A percentile compares a stretch with the other conserved stretches of the same genome.
Conservation (phyloP, 805 yeast genomes). For the Spathaspora arborariae region DNA sequence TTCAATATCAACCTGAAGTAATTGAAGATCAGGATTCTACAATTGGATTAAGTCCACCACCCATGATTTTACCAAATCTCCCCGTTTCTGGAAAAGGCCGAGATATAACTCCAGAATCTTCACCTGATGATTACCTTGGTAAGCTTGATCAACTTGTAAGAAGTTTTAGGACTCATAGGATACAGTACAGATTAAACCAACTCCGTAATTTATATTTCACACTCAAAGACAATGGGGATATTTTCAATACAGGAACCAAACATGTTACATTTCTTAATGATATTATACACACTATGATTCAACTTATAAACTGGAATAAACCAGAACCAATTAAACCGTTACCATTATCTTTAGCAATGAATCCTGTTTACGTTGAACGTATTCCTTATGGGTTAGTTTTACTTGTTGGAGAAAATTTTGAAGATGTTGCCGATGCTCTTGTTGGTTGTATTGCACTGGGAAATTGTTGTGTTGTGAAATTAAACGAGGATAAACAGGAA, state of each 20-base stretch:
- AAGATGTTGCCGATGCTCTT: constrained; percentile 62
- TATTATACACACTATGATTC: constrained; percentile 53
- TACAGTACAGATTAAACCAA: constrained; percentile 55
- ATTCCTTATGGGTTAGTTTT: constrained; percentile 62
- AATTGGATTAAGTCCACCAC: background rate
- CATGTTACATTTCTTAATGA: constrained; percentile 35
- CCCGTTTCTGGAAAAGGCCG: background rate
- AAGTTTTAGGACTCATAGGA: constrained; percentile 28
- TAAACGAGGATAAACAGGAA: constrained; percentile 60
- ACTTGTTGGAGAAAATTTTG: constrained; percentile 77
- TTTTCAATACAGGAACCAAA: background rate
- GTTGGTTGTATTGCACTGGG: constrained; percentile 85
- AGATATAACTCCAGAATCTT: background rate
- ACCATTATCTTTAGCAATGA: constrained; percentile 31
- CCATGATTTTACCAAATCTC: background rate
- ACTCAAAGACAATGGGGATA: constrained; percentile 48
- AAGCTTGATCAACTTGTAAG: background rate
- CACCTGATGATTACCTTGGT: background rate
- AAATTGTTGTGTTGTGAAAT: constrained; percentile 73
- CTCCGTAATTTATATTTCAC: constrained; percentile 65
- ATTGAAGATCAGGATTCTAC: background rate
- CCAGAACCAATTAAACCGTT: constrained; percentile 40
- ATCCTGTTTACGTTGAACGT: constrained; percentile 30
- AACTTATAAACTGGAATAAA: constrained; percentile 57
- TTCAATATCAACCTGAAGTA: background rate